Base-by-base conservation (phyloP, 2,329 filamentous ascomycete genomes). In the Neopestalotiopsis clavispora region DNA sequence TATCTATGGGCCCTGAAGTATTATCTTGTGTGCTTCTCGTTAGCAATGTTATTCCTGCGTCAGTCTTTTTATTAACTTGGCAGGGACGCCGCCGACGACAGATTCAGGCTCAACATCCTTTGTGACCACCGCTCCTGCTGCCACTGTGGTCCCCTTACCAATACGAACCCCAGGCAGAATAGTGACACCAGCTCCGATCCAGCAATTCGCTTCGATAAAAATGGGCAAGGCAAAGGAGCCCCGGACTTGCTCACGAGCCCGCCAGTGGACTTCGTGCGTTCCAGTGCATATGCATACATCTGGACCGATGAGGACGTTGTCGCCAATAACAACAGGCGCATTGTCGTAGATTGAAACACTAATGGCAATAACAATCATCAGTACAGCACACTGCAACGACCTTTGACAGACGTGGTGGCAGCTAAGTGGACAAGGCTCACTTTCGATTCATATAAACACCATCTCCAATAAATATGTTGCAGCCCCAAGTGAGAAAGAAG, bases 361-460 rank as follows among this genome's bases (percentile, higher is more conserved):
- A 38, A 17, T 17, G 9, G 40, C 2, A 34, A n/a, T 59, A 28
- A 28, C 13, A 61, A 38, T 23, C 23, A 38, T 17, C 30, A 62
- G 34, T 34, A 62, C n/a, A 7, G 23, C 23, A 28, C 23, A 13
- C 17, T 20, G 59, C 10, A 32, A 62, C 9, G 34, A 5, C 9
- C 23, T 13, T 9, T 30, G 30, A 6, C 20, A 28, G 30, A 23
- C 17, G 23, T 14, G 30, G 10, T 59, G 3, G 13, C 30, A 23
- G 13, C 30, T 17, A 14, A 28, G n/a, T 4, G 9, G 12, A 62
- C 73, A 30, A 4, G 57, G 12, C 59, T 32, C 66, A 82, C 80
- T 86, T 86, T 76, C 88, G 89, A 72, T 90, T 90, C 58, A 88
- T 83, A 72, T 91, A 93, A 74, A 91, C 90, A n/a, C 84, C 81